These are phyloP conservation scores for Lactarius sp. DNA, from an alignment of 768 basidiomycete species.

Conservation along the genomic window DNA sequence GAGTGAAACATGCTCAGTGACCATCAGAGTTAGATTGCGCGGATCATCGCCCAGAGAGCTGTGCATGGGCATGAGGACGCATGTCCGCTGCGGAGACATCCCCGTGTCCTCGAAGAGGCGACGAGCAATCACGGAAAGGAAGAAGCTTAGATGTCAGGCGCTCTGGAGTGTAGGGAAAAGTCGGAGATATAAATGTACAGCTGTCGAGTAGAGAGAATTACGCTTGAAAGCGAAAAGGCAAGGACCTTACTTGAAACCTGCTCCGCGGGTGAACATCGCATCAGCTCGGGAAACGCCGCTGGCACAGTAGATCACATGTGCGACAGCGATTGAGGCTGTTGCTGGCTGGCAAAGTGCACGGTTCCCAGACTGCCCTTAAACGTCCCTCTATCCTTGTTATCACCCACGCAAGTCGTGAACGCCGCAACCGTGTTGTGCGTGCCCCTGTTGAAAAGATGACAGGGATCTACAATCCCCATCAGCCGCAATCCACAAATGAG, in stretches of 20 bases:
- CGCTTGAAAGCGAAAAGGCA: constrained; percentile 9
- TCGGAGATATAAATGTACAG: constrained; percentile 5
- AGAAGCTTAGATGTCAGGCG: background rate
- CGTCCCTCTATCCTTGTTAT: constrained; percentile 2
- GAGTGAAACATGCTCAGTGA: background rate
- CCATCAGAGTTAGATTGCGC: background rate
- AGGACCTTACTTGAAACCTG: background rate
- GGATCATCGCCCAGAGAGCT: constrained; percentile 5
- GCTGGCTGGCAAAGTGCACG: background rate
- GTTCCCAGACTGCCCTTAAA: background rate
- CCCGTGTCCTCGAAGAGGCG: constrained; percentile 5
- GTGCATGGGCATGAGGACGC: background rate
- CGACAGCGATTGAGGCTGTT: background rate
- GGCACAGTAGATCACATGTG: constrained; percentile 3
- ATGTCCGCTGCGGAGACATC: constrained; percentile 6
- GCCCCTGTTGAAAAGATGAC: constrained; percentile 6
- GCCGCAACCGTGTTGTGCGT: background rate
- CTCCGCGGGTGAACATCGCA: background rate
- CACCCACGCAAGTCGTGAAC: background rate
- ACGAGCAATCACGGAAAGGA: background rate
- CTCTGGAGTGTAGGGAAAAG: background rate
- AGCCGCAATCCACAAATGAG: background rate
- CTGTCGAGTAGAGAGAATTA: background rate
- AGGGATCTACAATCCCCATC: background rate
- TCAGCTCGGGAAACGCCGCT: background rate